Evolutionary conservation across 2,329 filamentous ascomycete species (phyloP).

Genomic region (Paraphoma chrysanthemicola): DNA sequence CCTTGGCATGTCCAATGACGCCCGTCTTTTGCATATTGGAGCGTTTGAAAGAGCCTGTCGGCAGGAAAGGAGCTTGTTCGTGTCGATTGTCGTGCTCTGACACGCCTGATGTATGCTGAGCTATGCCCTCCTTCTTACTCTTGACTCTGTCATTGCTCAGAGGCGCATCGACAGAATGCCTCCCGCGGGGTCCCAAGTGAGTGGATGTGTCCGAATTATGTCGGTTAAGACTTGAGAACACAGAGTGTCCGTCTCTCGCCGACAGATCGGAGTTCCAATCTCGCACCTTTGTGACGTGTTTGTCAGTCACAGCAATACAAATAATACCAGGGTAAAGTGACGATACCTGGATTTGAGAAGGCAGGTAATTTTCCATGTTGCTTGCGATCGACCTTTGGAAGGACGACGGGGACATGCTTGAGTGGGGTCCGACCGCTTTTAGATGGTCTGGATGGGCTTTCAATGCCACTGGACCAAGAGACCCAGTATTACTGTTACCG

Average conservation of each 20-base stretch:
- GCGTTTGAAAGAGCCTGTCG: not conserved
- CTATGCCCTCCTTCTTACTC: conserved; percentile 37
- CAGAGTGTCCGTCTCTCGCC: conserved; percentile 28
- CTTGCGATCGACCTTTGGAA: not conserved
- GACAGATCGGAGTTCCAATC: conserved; percentile 25
- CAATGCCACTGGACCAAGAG: too few species aligned
- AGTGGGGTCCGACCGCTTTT: not conserved
- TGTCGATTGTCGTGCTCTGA: conserved; percentile 18
- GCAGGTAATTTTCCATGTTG: conserved; percentile 26
- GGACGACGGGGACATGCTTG: not conserved
- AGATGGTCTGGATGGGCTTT: too few species aligned
- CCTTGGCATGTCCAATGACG: too few species aligned
- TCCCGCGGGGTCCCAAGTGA: conserved; percentile 7
- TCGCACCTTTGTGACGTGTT: conserved; percentile 18
- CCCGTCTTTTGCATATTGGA: not conserved
- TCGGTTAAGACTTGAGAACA: conserved; percentile 19
- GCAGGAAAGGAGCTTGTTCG: conserved; percentile 22
- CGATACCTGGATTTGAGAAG: conserved; percentile 15
- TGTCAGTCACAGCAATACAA: conserved; percentile 27
- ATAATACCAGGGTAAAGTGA: conserved; percentile 14
- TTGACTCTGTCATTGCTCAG: conserved; percentile 18
- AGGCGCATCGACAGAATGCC: conserved; percentile 24
- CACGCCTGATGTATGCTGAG: conserved; percentile 3
- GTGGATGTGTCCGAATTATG: conserved; percentile 9
- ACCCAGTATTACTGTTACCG: too few species aligned